These are phyloP conservation scores for Rubroshorea leprosula DNA, from an alignment of 345 rosid species.

Conservation along the genomic window DNA sequence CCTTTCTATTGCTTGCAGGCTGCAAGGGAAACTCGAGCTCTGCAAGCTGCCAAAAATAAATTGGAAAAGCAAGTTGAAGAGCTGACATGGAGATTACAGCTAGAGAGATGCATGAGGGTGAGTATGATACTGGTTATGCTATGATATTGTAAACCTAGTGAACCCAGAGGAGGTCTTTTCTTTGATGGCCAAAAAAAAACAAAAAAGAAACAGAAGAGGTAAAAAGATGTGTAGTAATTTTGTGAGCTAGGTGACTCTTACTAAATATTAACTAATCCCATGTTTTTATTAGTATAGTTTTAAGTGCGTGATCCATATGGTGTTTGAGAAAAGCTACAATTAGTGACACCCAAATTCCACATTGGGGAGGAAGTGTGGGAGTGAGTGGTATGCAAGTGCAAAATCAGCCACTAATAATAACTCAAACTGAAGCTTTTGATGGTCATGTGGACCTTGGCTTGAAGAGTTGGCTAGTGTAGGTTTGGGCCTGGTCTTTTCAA, in stretches of 20 bases:
- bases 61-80: slow-evolving; percentile 99
- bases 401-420: too few relatives aligned
- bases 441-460: too few relatives aligned
- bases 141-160: background rate
- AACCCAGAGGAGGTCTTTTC: background rate
- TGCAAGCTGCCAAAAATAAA: slow-evolving; percentile 97
- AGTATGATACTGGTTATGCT: slow-evolving; percentile 20
- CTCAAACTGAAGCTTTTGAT: too few relatives aligned
- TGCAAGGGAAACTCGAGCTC: slow-evolving; percentile 98
- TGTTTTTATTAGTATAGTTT: background rate
- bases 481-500: too few relatives aligned
- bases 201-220: too few relatives aligned
- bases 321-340: background rate
- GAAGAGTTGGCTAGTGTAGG: too few relatives aligned
- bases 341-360: too few relatives aligned
- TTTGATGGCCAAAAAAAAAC: too few relatives aligned
- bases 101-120: slow-evolving; percentile 97
- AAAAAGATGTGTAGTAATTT: background rate
- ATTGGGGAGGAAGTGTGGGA: too few relatives aligned
- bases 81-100: slow-evolving; percentile 92
- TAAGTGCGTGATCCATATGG: background rate
- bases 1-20: slow-evolving; percentile 44
- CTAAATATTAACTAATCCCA: background rate
- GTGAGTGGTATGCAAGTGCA: too few relatives aligned
- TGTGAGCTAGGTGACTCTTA: background rate